Evolutionary conservation across 768 basidiomycete species (phyloP).

Genomic region (Mycena polygramma): DNA sequence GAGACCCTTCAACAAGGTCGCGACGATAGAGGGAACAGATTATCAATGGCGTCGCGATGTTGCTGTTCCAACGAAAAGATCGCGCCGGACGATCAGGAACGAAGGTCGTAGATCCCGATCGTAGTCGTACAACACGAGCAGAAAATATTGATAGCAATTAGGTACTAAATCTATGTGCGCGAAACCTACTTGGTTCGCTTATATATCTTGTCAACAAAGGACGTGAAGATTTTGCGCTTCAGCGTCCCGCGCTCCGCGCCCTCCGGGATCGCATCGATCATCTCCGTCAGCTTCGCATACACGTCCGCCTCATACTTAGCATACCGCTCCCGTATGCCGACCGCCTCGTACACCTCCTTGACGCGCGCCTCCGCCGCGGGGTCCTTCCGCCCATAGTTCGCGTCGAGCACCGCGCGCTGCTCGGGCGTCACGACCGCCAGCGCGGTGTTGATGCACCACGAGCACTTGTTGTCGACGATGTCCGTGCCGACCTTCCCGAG

Average conservation of each 20-base stretch:
- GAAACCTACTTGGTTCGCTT: slow-evolving; percentile 65
- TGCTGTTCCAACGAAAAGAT: too few relatives aligned
- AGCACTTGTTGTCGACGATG: slow-evolving; percentile 99
- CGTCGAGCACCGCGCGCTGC: slow-evolving; percentile 72
- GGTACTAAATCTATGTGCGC: not conserved
- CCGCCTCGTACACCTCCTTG: slow-evolving; percentile 75
- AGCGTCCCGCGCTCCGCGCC: slow-evolving; percentile 56
- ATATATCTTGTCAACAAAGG: slow-evolving; percentile 91
- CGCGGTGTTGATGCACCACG: slow-evolving; percentile 95
- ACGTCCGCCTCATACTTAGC: slow-evolving; percentile 82
- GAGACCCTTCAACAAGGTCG: too few relatives aligned
- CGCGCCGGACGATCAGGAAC: too few relatives aligned
- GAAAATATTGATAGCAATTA: too few relatives aligned
- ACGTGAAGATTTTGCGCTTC: slow-evolving; percentile 80
- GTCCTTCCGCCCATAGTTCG: slow-evolving; percentile 65
- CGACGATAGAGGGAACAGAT: too few relatives aligned
- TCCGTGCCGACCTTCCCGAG: slow-evolving; percentile 99
- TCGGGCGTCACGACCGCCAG: slow-evolving; percentile 66
- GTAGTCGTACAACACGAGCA: too few relatives aligned
- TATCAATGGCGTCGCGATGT: too few relatives aligned
- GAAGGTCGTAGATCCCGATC: too few relatives aligned
- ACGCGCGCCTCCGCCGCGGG: slow-evolving; percentile 67
- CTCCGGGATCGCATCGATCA: slow-evolving; percentile 85
- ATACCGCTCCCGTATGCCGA: slow-evolving; percentile 78
- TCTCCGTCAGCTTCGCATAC: slow-evolving; percentile 72